A percentile compares a stretch with the other conserved stretches of the same genome.
Conservation (phyloP, 2,329 filamentous ascomycete genomes). For the Neonectria sp. region DNA sequence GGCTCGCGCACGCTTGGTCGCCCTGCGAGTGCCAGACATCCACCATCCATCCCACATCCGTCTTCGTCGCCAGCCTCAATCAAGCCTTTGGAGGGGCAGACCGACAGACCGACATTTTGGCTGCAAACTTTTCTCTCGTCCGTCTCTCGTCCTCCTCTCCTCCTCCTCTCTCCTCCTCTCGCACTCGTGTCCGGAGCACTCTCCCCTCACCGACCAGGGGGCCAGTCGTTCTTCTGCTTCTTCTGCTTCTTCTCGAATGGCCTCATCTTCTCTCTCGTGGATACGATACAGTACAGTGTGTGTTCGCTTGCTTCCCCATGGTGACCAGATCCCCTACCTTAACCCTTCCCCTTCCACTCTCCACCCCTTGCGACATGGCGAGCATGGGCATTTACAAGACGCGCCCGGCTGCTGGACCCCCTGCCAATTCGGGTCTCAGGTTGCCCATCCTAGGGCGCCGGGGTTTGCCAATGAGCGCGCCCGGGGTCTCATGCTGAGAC, state of each 20-base stretch:
- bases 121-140: conserved; percentile 16
- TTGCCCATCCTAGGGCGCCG: conserved; percentile 38
- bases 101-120: conserved; percentile 42
- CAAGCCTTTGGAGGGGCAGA: conserved; percentile 38
- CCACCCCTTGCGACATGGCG: conserved; percentile 33
- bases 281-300: conserved; percentile 22
- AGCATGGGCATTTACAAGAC: conserved; percentile 45
- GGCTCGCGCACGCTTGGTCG: conserved; percentile 31
- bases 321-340: conserved; percentile 2
- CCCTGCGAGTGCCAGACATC: conserved; percentile 36
- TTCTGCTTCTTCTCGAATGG: conserved; percentile 16
- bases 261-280: conserved; percentile 9
- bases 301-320: conserved; percentile 14
- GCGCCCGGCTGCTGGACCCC: conserved; percentile 34
- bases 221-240: not conserved
- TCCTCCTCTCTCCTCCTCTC: not conserved
- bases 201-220: not conserved
- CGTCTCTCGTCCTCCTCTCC: not conserved
- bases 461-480: conserved; percentile 28
- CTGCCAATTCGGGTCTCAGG: conserved; percentile 45
- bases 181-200: conserved; percentile 2
- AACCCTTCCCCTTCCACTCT: conserved; percentile 21
- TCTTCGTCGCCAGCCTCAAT: conserved; percentile 21
- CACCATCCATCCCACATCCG: conserved; percentile 25
- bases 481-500: conserved; percentile 42